Base-by-base conservation (phyloP, 441 rosid genomes). In the Corymbia calophylla region DNA sequence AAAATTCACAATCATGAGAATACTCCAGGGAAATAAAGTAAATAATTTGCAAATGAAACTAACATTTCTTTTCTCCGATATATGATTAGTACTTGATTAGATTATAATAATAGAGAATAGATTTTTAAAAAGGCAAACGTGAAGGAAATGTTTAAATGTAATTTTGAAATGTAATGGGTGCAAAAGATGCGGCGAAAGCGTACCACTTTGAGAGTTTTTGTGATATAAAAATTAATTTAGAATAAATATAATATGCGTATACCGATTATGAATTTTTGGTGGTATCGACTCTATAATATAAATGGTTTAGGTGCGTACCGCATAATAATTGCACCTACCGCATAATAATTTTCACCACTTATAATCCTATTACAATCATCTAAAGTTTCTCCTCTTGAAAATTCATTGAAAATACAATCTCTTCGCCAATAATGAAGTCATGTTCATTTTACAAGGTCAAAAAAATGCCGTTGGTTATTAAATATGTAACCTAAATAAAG, bases 241-340 rank as follows among this genome's bases (percentile, higher is more conserved):
- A 31, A 18, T 31, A n/a, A 66, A 31, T 0, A 5, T 16, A 35
- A 18, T 18, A n/a, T 7, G 21, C 5, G 19, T 64, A 19, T 64
- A n/a, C 4, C 15, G 2, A 1, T 15, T 64, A n/a, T 19, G 6
- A 4, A 3, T 62, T 29, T 62, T 64, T 2, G 0, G 21, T n/a
- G 39, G 1, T 64, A 15, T 7, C 18, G 16, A 66, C 5, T 5
- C 5, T 62, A 14, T n/a, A n/a, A n/a, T 62, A 17, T 54, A 17
- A 18, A 18, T 54, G 56, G 23, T 54, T 18, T 8, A 54, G 7
- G 21, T 18, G 44, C 39, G 5, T 39, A 39, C 6, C 44, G 6
- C 6, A 8, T 15, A 39, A 31, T 66, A 32, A 7, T 66, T 16
- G n/a, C n/a, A n/a, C n/a, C n/a, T 39, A 39, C 6, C 44, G 6